Conservation (phyloP, 176 grass and related monocot genomes). For the Cenchrus purpureus region DNA sequence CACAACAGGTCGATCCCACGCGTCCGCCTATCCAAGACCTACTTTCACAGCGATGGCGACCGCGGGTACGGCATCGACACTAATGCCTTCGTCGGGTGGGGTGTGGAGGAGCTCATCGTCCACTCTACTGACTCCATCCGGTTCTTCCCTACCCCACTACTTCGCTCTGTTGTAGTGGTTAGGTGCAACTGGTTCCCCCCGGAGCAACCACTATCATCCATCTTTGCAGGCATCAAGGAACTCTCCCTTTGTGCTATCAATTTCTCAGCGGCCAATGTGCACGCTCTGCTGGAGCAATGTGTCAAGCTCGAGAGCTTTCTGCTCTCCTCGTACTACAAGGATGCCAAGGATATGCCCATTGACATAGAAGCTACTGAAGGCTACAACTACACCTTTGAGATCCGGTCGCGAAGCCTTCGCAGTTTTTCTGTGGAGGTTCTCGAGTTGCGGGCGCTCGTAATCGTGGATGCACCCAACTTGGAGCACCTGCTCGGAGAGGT, state of each 20-base stretch:
- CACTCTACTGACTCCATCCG: background rate
- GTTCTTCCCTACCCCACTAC: background rate
- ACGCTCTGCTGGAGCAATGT: background rate
- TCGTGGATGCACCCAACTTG: background rate
- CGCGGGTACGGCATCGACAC: background rate
- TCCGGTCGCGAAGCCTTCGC: background rate
- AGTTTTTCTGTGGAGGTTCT: background rate
- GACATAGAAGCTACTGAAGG: no score
- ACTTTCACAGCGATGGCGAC: background rate
- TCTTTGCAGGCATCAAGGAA: background rate
- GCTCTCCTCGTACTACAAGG: background rate
- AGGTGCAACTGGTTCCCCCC: background rate
- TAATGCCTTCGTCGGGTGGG: background rate
- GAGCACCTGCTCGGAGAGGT: background rate
- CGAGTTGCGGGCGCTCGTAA: background rate
- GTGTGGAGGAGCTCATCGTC: background rate
- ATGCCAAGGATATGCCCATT: background rate
- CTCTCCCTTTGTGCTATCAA: background rate
- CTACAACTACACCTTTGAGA: no score
- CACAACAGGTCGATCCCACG: background rate
- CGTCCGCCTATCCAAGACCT: background rate
- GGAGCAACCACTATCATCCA: no score
- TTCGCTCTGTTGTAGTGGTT: background rate
- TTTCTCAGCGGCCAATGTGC: background rate
- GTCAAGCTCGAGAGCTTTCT: background rate